Evolutionary conservation across 257 asterid genomes (phyloP).

Genomic region (Solanum arcanum): DNA sequence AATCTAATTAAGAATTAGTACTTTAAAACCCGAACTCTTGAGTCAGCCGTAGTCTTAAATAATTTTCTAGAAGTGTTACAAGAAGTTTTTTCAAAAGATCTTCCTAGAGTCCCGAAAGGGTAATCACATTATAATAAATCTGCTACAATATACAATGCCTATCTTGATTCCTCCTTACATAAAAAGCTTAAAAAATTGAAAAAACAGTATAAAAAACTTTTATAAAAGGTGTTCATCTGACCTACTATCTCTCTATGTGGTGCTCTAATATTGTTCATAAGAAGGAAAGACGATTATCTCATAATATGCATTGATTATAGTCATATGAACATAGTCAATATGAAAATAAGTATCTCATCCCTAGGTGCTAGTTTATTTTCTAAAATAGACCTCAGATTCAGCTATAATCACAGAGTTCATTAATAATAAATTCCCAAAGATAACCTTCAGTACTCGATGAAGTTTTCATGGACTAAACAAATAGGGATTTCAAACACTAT

Average conservation of each 20-base stretch:
- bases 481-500: not conserved
- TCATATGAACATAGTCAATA: not conserved
- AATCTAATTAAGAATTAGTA: not conserved
- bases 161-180: not conserved
- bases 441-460: not conserved
- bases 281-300: no score
- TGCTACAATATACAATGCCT: not conserved
- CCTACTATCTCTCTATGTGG: not conserved
- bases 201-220: not conserved
- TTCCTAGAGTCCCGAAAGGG: not conserved
- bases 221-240: no score
- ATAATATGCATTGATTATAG: not conserved
- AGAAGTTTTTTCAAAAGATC: no score
- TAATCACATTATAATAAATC: no score
- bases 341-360: not conserved
- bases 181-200: no score
- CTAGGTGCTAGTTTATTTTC: not conserved
- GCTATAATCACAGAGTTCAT: not conserved
- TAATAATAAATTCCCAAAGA: not conserved
- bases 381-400: not conserved
- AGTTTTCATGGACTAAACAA: not conserved
- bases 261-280: no score
- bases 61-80: no score
- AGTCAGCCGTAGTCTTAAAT: no score
- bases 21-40: no score